Evolutionary conservation across 2,329 filamentous ascomycete species (phyloP), one percentile per base, ranked within the genome.

Genomic region (Diaporthe sp.): DNA sequence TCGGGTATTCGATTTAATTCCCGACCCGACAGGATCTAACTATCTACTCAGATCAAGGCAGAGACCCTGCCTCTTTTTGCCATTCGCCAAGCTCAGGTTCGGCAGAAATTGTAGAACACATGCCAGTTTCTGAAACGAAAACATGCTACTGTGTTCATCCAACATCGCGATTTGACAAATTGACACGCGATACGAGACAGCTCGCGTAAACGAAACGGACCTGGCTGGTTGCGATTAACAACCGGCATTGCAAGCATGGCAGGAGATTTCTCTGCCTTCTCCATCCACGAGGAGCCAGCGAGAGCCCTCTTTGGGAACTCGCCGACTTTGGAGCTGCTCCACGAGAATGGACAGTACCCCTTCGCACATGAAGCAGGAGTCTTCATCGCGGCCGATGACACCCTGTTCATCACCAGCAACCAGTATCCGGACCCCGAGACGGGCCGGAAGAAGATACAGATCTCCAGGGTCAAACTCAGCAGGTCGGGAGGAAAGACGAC

Each of bases 321-420:
- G 3, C 84, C 85, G 6, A 80, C 77, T 15, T 76, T 87, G 1
- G 81, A 86, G 17, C 76, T 86, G 2, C 78, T 88, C 3, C 78
- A 82, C 37, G 82, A 86, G 75, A 83, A 85, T 67, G 77, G 81
- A 44, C 78, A 80, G 4, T 85, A 87, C 55, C 84, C 87, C 0
- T 89, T 89, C 71, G 87, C 87, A 1, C 88, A 90, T 76, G 88
- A 89, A 79, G 88, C 87, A 0, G 76, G 76, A 31, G 76, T 77
- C 9, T 77, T 57, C 49, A 53, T 77, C 10, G 62, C 53, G 4
- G 15, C 58, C 9, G 70, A 75, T 15, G 49, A 75, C 28, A 73
- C 61, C 7, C 44, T 77, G n/a, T 75, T 84, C 75, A 77, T 84
- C 44, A 84, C 83, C 0, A 85, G 83, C 76, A 84, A 84, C 42